Evolutionary conservation across 805 yeast genomes (phyloP), one percentile per base, ranked within the genome.

Genomic region (Starmerella sirachaensis): DNA sequence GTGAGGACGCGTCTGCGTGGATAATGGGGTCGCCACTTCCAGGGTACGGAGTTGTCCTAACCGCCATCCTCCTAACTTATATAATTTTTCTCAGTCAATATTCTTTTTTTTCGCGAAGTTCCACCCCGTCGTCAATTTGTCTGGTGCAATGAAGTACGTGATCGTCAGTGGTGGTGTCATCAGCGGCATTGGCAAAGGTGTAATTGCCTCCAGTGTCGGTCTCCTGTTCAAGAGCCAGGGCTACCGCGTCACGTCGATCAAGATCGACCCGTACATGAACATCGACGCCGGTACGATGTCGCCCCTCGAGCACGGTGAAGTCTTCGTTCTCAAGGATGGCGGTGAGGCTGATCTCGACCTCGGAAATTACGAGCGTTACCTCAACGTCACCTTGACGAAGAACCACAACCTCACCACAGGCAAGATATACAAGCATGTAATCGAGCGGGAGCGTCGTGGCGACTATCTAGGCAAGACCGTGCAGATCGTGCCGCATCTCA

Each of bases 221-320:
- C 75, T 91, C 64, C 62, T 91, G 48, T 72, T 91, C 63, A 91
- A 91, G 62, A 86, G 98, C 28, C 65, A 83, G 42, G 99, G 99
- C 44, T 70, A 81, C 55, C 78, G 93, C 58, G 97, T 88, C 46
- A 88, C 98, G 4, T 85, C 97, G 12, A 88, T 91, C 66, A 91
- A 91, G 63, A 91, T 91, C 55, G 99, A 91, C 66, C 99, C 99
- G 28, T 91, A 91, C 64, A 82, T 91, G 93, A 91, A 91, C 65
- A 84, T 91, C 51, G 99, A 91, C 66, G 99, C 99, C 27, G 99
- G 99, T 54, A 91, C 99, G 31, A 91, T 91, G 99, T 83, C 95
- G 29, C 99, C 99, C 17, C 68, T 91, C 57, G 99, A 91, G 63
- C 99, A 91, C 59, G 98, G 99, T 53, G 99, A 91, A 63, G 94